Evolutionary conservation across 257 asterid species (phyloP).

Genomic region (Forsythia suspensa): DNA sequence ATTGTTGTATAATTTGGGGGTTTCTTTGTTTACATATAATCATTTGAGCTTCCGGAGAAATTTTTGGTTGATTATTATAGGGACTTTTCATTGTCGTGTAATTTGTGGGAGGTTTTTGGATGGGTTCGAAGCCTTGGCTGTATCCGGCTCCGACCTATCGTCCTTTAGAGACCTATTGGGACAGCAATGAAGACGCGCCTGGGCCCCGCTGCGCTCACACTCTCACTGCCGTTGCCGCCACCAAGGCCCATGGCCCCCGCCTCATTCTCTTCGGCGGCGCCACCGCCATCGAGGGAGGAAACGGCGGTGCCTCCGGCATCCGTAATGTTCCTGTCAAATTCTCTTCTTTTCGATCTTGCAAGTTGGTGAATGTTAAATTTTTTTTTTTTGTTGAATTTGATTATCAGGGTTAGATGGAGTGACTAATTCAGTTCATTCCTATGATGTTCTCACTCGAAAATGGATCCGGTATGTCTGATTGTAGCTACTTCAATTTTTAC

Average conservation of each 20-base stretch:
- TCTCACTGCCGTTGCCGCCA: conserved; percentile 89
- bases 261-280: conserved; percentile 96
- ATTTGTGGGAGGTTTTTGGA: conserved; percentile 9
- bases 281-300: conserved; percentile 91
- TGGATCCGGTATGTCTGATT: conserved; percentile 69
- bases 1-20: neutral
- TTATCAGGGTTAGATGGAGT: conserved; percentile 92
- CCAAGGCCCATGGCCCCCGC: conserved; percentile 88
- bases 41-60: neutral
- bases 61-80: neutral
- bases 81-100: neutral
- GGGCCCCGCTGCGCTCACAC: conserved; percentile 99
- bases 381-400: neutral
- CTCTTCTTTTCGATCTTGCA: neutral
- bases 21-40: neutral
- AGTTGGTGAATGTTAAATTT: neutral
- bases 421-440: conserved; percentile 82
- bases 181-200: conserved; percentile 84
- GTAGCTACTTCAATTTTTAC: conserved; percentile 1
- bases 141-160: conserved; percentile 48
- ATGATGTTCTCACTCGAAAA: conserved; percentile 90
- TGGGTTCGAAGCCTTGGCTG: conserved; percentile 53
- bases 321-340: conserved; percentile 36
- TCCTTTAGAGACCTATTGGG: conserved; percentile 5
- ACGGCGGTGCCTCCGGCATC: conserved; percentile 82